phyloP scores from a whole-genome alignment of 768 basidiomycete species.

The Rhizopogon vinicolor region DNA sequence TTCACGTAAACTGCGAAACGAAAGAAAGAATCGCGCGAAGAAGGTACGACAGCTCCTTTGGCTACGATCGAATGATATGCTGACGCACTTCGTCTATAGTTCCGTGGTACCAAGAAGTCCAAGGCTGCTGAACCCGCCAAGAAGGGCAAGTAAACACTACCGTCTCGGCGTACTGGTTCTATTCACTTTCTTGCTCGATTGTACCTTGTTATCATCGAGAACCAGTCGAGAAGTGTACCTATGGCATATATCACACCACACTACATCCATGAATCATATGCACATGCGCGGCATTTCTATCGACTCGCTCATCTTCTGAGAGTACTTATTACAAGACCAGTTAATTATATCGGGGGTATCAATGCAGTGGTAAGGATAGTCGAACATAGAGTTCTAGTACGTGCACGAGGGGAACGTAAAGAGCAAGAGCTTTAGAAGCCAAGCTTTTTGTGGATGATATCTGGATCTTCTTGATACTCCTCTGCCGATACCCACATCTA shows the following conservation, averaged over 20 bases:
- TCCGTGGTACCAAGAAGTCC: slow-evolving; percentile 92
- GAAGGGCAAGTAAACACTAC: slow-evolving; percentile 77
- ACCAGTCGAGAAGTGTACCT: slow-evolving; percentile 36
- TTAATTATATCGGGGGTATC: slow-evolving; percentile 33
- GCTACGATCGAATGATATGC: not conserved
- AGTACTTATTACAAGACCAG: slow-evolving; percentile 30
- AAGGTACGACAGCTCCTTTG: slow-evolving; percentile 55
- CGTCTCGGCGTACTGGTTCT: slow-evolving; percentile 11
- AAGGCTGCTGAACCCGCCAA: slow-evolving; percentile 90
- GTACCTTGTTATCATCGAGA: slow-evolving; percentile 26
- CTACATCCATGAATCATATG: slow-evolving; percentile 22
- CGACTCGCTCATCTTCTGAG: slow-evolving; percentile 21
- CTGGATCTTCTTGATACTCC: slow-evolving; percentile 98
- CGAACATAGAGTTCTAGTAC: slow-evolving; percentile 9
- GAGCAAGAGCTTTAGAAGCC: slow-evolving; percentile 51
- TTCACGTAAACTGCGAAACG: slow-evolving; percentile 97
- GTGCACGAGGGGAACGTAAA: not conserved
- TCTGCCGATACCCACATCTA: slow-evolving; percentile 99
- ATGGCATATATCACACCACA: slow-evolving; percentile 34
- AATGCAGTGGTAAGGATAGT: slow-evolving; percentile 6
- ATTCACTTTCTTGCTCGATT: slow-evolving; percentile 11
- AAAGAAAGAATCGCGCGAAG: slow-evolving; percentile 99
- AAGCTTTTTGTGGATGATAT: slow-evolving; percentile 95
- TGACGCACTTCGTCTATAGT: slow-evolving; percentile 38
- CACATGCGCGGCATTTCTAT: slow-evolving; percentile 17